Evolutionary conservation across 1,284 basidiomycete species (phyloP), one percentile per base, ranked within the genome.

Genomic region (Marasmius fiardii): DNA sequence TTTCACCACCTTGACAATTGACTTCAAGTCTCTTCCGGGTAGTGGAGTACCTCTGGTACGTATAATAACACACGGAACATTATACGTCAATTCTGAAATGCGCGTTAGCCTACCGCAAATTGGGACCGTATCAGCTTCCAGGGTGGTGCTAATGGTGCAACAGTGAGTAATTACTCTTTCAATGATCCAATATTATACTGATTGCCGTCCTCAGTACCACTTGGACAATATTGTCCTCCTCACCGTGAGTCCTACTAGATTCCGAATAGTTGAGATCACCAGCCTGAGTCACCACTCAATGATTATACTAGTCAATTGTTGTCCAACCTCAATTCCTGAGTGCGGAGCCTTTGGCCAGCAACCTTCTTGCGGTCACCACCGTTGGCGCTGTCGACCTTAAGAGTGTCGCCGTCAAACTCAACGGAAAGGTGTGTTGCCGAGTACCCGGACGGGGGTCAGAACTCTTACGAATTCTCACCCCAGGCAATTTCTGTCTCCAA

Each of bases 121-220:
- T 79, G 78, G 78, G 74, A 81, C 57, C 75, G 78, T 53, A 68
- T 81, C 45, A 75, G 61, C 52, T 75, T 74, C 64, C 79, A 81
- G 63, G 76, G 71, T n/a, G 71, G 71, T 28, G 72, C 54, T 8
- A 73, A 73, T 58, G 78, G 78, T 14, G 78, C 75, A 44, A 60
- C 65, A 31, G 74, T 75, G 53, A 62, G 72, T 61, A 14, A 26
- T 14, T 50, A 31, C 4, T 34, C n/a, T n/a, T n/a, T n/a, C n/a
- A 24, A 11, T 24, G 16, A n/a, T n/a, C 23, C 11, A 11, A 5
- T 14, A 7, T 26, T 31, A n/a, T 45, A 37, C 53, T 59, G 14
- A 59, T 23, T 35, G 18, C 28, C 28, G 20, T 56, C 7, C 16
- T 18, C 23, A 72, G 74, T 81, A 78, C 60, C 74, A 78, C 56